Evolutionary conservation across 306 rosid species (phyloP), one percentile per base, ranked within the genome.

Genomic region (Dryas octopetala): DNA sequence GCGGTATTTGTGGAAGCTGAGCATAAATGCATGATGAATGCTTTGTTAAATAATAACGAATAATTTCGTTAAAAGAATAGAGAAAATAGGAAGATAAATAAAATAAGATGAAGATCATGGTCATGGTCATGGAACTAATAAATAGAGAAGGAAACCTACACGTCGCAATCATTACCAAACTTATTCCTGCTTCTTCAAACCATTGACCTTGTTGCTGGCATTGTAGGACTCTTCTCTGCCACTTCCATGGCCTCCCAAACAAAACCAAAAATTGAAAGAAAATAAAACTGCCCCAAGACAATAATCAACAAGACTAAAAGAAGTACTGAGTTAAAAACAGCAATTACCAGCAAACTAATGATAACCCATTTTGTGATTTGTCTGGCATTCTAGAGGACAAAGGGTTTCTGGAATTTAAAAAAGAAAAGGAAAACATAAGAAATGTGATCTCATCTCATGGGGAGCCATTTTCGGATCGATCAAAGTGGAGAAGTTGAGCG

Each of bases 401-500:
- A 50, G 17, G 72, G 76, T 23, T 38, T 14, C 58, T 53, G 9
- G 38, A 32, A 9, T 65, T 72, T 63, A 17, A 55, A 6, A 9
- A 62, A 62, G 9, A n/a, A 4, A 4, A 26, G 0, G 52, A 75
- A 8, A 43, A 9, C 9, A 46, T 15, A 26, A 50, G 38, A 23
- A 23, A 23, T 23, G 23, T 23, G 23, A 23, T 23, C 38, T 32
- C 38, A 32, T 32, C 38, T 87, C 85, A 90, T 57, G 85, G 91
- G 60, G 90, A 85, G 80, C 50, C 83, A 74, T 78, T 91, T 78
- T 82, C 77, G 81, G 97, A 83, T 83, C 96, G 93, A 87, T 92
- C 97, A 57, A 95, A 91, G 88, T 91, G 97, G 58, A 95, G 98
- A 74, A 95, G 97, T 82, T 89, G 93, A 84, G 89, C 96, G 63